Evolutionary conservation across 257 asterid species (phyloP).

Genomic region (Fraxinus cuspidata): DNA sequence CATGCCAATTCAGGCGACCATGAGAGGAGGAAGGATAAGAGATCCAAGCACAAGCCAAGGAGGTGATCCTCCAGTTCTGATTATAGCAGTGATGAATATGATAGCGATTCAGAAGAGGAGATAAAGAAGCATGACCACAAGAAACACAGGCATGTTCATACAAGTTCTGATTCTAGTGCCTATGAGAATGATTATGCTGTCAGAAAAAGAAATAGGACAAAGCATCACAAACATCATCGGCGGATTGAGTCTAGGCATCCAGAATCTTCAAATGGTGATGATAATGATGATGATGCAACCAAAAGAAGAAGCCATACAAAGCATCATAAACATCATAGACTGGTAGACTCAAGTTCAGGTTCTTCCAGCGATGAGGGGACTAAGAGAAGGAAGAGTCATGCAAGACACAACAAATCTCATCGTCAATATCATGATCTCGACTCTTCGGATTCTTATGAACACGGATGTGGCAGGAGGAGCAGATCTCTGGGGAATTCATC

Average conservation of each 20-base stretch:
- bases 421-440: slow-evolving; percentile 39
- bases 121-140: slow-evolving; percentile 49
- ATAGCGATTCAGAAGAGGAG: slow-evolving; percentile 48
- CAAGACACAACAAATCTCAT: slow-evolving; percentile 43
- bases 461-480: slow-evolving; percentile 38
- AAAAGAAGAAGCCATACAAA: slow-evolving; percentile 42
- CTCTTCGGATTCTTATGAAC: slow-evolving; percentile 49
- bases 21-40: slow-evolving; percentile 60
- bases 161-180: slow-evolving; percentile 42
- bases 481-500: slow-evolving; percentile 46
- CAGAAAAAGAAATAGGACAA: slow-evolving; percentile 31
- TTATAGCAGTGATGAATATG: slow-evolving; percentile 47
- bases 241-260: slow-evolving; percentile 36
- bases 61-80: slow-evolving; percentile 50
- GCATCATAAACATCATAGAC: slow-evolving; percentile 44
- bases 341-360: slow-evolving; percentile 37
- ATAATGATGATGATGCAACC: slow-evolving; percentile 32
- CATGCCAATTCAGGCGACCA: slow-evolving; percentile 55
- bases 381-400: slow-evolving; percentile 32
- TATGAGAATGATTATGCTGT: slow-evolving; percentile 28
- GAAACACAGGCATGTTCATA: slow-evolving; percentile 43
- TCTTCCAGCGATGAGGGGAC: slow-evolving; percentile 51
- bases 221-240: slow-evolving; percentile 40
- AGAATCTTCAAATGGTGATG: slow-evolving; percentile 40
- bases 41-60: slow-evolving; percentile 55